Evolutionary conservation across 768 basidiomycete genomes (phyloP).

Genomic region (Suillus ampliporus): DNA sequence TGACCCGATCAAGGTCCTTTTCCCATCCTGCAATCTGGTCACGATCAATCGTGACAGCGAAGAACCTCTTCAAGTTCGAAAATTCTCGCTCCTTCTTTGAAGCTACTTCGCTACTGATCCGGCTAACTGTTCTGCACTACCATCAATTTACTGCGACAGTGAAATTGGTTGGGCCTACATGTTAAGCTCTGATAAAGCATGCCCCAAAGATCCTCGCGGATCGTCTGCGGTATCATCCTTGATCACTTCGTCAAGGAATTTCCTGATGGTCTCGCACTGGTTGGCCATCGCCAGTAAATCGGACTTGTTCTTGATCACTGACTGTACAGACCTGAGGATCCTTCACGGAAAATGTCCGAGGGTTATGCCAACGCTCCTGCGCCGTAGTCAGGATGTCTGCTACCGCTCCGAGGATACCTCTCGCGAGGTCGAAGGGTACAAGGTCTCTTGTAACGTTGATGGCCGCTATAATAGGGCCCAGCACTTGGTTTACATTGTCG

Average conservation of each 20-base stretch:
- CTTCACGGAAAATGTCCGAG: neutral
- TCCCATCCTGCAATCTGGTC: constrained; percentile 1
- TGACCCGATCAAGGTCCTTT: neutral
- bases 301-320: neutral
- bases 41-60: neutral
- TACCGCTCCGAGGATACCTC: neutral
- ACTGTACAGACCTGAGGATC: neutral
- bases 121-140: neutral
- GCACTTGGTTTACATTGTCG: neutral
- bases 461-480: neutral
- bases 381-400: neutral
- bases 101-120: neutral
- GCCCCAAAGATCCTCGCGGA: neutral
- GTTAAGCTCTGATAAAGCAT: neutral
- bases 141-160: too few relatives aligned
- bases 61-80: neutral
- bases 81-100: neutral
- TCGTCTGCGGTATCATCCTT: neutral
- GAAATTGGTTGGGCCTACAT: neutral
- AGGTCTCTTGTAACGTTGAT: neutral
- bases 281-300: neutral
- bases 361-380: neutral
- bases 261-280: constrained; percentile 1
- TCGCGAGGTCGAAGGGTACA: neutral
- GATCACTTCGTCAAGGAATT: neutral